Evolutionary conservation across 257 asterid genomes (phyloP).

Genomic region (Solanum verrucosum): DNA sequence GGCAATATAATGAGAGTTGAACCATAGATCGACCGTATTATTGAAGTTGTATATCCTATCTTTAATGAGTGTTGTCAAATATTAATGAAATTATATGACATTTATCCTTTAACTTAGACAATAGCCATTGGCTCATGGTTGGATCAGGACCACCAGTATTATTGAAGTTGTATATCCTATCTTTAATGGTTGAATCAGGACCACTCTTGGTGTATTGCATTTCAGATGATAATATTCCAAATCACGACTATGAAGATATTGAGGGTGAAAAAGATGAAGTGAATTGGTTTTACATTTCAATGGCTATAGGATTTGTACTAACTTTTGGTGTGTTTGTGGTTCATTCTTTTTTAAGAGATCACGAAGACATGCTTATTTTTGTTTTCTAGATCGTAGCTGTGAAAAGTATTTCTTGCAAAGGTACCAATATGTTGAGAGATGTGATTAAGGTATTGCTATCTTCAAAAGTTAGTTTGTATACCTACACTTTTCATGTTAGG

Average conservation of each 20-base stretch:
- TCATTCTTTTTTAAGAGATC: background rate
- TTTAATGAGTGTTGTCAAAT: no score
- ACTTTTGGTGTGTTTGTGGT: background rate
- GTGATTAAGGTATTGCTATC: no score
- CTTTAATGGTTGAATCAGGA: background rate
- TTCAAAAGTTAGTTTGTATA: no score
- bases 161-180: no score
- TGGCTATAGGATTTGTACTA: slow-evolving; percentile 9
- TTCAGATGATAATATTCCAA: background rate
- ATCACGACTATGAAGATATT: background rate
- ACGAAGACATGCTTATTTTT: background rate
- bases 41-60: no score
- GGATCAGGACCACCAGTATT: slow-evolving; percentile 22
- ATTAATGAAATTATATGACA: slow-evolving; percentile 19
- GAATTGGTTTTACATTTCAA: slow-evolving; percentile 6
- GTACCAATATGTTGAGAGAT: no score
- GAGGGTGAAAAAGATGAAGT: background rate
- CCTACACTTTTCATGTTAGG: no score
- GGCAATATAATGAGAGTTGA: no score
- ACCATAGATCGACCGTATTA: no score
- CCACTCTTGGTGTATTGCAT: slow-evolving; percentile 2
- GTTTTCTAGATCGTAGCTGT: background rate
- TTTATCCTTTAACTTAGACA: slow-evolving; percentile 5
- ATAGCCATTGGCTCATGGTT: slow-evolving; percentile 22
- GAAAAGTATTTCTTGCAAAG: background rate